These are phyloP conservation scores for Helotiales sp. DNA, from an alignment of 2,329 filamentous ascomycete genomes.

Conservation along the genomic window DNA sequence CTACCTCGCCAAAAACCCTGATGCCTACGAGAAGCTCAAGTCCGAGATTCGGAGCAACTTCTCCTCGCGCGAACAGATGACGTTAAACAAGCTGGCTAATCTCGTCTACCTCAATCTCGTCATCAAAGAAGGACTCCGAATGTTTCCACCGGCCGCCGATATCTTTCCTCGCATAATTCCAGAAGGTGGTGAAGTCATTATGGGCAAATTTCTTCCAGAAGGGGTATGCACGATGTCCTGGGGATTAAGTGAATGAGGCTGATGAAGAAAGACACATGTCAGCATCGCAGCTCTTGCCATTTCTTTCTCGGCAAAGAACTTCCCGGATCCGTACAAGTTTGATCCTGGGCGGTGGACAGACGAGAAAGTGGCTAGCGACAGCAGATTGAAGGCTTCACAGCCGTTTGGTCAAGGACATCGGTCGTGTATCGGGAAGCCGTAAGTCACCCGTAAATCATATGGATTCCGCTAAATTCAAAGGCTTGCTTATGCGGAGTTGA, in stretches of 20 bases:
- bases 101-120: background rate
- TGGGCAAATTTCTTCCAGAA: conserved; percentile 10
- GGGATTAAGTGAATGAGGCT: background rate
- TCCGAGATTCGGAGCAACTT: background rate
- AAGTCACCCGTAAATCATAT: background rate
- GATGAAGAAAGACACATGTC: background rate
- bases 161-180: conserved; percentile 11
- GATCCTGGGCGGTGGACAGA: conserved; percentile 6
- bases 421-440: background rate
- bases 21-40: background rate
- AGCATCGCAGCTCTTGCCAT: background rate
- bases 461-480: background rate
- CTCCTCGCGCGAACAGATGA: background rate
- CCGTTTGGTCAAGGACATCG: conserved; percentile 11
- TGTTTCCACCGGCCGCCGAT: conserved; percentile 12
- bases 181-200: conserved; percentile 1
- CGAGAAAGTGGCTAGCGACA: background rate
- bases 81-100: background rate
- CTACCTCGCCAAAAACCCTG: background rate
- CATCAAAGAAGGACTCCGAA: conserved; percentile 1
- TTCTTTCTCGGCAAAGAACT: background rate
- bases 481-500: conserved; percentile 2
- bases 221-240: background rate
- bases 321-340: conserved; percentile 6
- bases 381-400: background rate